phyloP scores from a whole-genome alignment of 768 basidiomycete genomes.

The Candolleomyces efflorescens region DNA sequence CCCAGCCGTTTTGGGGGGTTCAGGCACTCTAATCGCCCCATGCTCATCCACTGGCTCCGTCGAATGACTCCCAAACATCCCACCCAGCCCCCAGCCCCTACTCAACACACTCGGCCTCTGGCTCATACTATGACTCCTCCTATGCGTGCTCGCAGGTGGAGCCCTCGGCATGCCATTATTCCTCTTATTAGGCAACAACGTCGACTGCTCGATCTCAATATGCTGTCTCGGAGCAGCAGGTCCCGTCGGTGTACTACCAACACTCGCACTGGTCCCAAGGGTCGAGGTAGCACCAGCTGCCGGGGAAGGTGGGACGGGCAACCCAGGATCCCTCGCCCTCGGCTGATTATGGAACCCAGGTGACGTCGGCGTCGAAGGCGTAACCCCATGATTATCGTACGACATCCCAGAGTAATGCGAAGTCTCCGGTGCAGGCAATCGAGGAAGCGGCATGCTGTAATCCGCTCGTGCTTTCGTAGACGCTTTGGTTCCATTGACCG shows the following conservation, averaged over 20 bases:
- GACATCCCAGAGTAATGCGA: conserved; percentile 81
- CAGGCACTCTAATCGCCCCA: conserved; percentile 15
- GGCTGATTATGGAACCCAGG: conserved; percentile 56
- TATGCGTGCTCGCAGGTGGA: conserved; percentile 75
- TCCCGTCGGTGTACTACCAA: conserved; percentile 2
- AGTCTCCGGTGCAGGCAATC: conserved; percentile 76
- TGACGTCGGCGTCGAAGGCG: conserved; percentile 54
- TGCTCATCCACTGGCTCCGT: conserved; percentile 37
- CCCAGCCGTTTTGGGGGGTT: conserved; percentile 59
- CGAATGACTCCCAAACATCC: conserved; percentile 48
- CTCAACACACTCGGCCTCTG: conserved; percentile 56
- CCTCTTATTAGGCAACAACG: conserved; percentile 17
- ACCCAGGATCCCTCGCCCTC: conserved; percentile 61
- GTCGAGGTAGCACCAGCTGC: too few relatives aligned
- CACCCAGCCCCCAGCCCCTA: conserved; percentile 46
- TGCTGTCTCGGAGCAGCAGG: conserved; percentile 17
- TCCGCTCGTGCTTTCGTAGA: conserved; percentile 45
- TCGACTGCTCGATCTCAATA: conserved; percentile 27
- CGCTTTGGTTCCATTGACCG: conserved; percentile 23
- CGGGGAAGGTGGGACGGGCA: conserved; percentile 16
- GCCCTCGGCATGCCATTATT: conserved; percentile 48
- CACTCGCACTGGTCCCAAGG: too few relatives aligned
- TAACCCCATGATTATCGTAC: conserved; percentile 54
- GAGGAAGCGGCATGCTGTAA: conserved; percentile 79
- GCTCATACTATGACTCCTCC: conserved; percentile 79